Evolutionary conservation across 345 rosid species (phyloP), one percentile per base, ranked within the genome.

Genomic region (Bruguiera sexangula): DNA sequence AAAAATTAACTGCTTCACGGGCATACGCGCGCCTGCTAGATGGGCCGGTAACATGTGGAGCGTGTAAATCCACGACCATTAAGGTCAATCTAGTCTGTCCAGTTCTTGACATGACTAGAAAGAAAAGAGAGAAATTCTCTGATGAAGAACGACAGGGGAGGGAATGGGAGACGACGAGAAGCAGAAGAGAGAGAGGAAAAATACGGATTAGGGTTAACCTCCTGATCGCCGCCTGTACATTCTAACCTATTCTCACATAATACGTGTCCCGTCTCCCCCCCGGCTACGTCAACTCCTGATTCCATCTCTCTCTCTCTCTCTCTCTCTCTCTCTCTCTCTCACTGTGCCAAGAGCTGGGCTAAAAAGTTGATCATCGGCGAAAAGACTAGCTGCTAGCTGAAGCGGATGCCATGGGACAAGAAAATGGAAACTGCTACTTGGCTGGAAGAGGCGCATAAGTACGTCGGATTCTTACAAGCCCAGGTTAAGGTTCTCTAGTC

Each of bases 361-460:
- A 56, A 6, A 30, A 69, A 19, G 27, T 24, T 6, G 6, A 10
- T 11, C 48, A 39, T 86, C 3, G 69, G 84, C 2, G 86, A 85
- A n/a, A 86, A 74, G 73, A 78, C 76, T n/a, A 79, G 81, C 52
- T 62, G 74, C 19, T 51, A 86, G 58, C 85, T 82, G 60, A 87
- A 86, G 63, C 81, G 87, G 16, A 79, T 91, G 87, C 92, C 89
- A 3, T 76, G 82, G 84, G 81, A 82, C 37, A 78, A 62, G 65
- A 87, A 79, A 71, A 83, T 85, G 93, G 85, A 82, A 66, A 75
- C 69, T 1, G 82, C 82, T 1, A 79, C 77, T 55, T 46, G 80
- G 77, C 84, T 89, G 0, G 87, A 83, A 53, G 89, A 92, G 79
- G 84, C 90, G 6, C 65, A 67, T 54, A 86, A 78, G 78, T 89